Conservation (phyloP, 768 basidiomycete species). For the Leccinum obscurum region DNA sequence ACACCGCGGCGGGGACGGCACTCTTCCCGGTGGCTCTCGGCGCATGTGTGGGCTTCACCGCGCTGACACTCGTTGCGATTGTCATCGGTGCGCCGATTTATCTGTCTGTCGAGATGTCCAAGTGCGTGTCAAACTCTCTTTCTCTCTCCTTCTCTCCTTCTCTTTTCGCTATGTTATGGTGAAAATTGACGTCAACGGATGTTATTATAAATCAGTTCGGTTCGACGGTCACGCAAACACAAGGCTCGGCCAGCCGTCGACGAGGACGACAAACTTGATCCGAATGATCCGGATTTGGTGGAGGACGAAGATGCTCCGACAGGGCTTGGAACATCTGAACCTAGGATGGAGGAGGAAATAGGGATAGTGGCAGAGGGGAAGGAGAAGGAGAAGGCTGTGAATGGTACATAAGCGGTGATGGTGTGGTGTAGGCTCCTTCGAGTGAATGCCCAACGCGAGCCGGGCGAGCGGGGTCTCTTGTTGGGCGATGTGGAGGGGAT, state of each 20-base stretch:
- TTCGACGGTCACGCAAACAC: not conserved
- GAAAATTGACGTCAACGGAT: not conserved
- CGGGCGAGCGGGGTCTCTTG: not conserved
- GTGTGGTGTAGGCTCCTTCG: not conserved
- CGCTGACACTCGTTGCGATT: not conserved
- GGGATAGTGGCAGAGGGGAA: not conserved
- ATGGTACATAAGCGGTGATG: not conserved
- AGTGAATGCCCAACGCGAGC: not conserved
- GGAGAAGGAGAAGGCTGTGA: not conserved
- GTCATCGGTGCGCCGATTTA: not conserved
- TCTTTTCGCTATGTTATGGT: not conserved
- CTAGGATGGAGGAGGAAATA: not conserved
- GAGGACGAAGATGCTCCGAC: not conserved
- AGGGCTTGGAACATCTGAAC: not conserved
- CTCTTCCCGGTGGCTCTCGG: conserved; percentile 18
- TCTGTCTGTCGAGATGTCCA: not conserved
- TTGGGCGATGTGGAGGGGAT: not conserved
- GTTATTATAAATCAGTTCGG: not conserved
- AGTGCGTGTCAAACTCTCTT: not conserved
- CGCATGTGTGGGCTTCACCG: conserved; percentile 4
- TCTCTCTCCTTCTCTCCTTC: not conserved
- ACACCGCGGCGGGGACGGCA: not conserved
- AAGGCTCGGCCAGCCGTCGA: not conserved
- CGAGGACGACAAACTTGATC: not conserved
- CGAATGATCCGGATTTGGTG: not conserved